Evolutionary conservation across 495 filamentous ascomycete genomes (phyloP), one percentile per base, ranked within the genome.

Genomic region (Sporormia fimetaria): DNA sequence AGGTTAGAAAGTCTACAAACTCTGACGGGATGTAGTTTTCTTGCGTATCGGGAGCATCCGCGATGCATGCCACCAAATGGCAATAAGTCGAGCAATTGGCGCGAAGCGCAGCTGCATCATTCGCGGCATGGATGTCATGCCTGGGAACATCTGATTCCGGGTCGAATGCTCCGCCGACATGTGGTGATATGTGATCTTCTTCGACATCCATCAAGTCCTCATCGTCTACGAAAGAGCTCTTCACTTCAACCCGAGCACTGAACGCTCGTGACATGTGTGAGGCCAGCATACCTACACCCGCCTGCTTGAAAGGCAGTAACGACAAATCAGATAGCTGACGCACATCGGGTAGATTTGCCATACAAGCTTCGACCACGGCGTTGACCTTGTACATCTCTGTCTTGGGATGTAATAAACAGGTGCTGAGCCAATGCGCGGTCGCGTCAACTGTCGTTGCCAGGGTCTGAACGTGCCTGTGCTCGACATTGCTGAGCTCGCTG

Each of bases 151-250:
- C 53, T 12, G 51, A 30, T 17, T 37, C 47, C 2, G n/a, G 27
- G 42, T 27, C 56, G 61, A 11, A 56, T 47, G 2, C 55, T 52
- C 14, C 61, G 67, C 32, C 44, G 59, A 26, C 76, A 32, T 56
- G 53, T 32, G 75, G 67, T 2, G 69, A 68, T 20, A 75, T 70
- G 20, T 86, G 76, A 10, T 69, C 72, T 36, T 80, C 74, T 47
- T 94, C 86, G 16, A 93, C 55, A 41, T 94, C 86, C 82, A 93
- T 86, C 10, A 63, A 48, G 50, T 87, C 78, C 23, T 63, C 59
- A 9, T 62, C 58, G 18, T 53, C 40, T 6, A 3, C 37, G 24
- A 36, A 49, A n/a, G 40, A 50, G 32, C 59, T 58, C n/a, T 59
- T 56, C 7, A 21, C 35, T 24, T 58, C 49, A 23, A 61, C 55